A percentile compares a stretch with the other conserved stretches of the same genome.
Conservation (phyloP, 352 stramenopile genomes). For the Salisapilia sapeloensis region DNA sequence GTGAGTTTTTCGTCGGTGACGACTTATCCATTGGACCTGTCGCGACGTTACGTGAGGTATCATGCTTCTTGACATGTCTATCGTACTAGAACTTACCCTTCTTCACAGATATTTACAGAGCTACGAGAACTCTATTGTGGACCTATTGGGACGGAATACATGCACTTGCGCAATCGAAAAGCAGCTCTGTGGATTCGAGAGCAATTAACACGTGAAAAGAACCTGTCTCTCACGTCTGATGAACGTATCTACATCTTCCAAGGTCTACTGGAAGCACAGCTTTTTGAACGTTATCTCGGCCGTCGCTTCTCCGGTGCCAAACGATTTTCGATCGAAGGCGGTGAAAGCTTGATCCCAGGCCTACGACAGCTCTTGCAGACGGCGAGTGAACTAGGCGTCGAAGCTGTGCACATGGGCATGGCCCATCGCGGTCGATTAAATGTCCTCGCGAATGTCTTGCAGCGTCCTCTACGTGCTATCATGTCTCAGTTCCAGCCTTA, state of each 20-base stretch:
- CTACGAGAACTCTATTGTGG: slow-evolving; percentile 93
- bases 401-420: slow-evolving; percentile 98
- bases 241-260: slow-evolving; percentile 92
- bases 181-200: slow-evolving; percentile 71
- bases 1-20: slow-evolving; percentile 85
- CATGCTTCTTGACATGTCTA: background rate
- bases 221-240: slow-evolving; percentile 33
- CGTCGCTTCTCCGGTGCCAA: slow-evolving; percentile 91
- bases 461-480: slow-evolving; percentile 93
- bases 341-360: slow-evolving; percentile 91
- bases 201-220: slow-evolving; percentile 20
- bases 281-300: slow-evolving; percentile 96
- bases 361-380: slow-evolving; percentile 92
- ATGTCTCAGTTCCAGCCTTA: slow-evolving; percentile 79
- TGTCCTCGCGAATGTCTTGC: slow-evolving; percentile 96
- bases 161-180: slow-evolving; percentile 92
- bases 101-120: slow-evolving; percentile 87
- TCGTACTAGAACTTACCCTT: no score
- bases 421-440: slow-evolving; percentile 96
- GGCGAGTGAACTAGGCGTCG: slow-evolving; percentile 89
- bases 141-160: slow-evolving; percentile 95
- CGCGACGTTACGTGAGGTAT: slow-evolving; percentile 45
- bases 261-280: slow-evolving; percentile 89
- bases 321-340: slow-evolving; percentile 96
- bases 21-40: slow-evolving; percentile 71